Conservation (phyloP, 2,329 filamentous ascomycete genomes). For the Sporothrix mexicana region DNA sequence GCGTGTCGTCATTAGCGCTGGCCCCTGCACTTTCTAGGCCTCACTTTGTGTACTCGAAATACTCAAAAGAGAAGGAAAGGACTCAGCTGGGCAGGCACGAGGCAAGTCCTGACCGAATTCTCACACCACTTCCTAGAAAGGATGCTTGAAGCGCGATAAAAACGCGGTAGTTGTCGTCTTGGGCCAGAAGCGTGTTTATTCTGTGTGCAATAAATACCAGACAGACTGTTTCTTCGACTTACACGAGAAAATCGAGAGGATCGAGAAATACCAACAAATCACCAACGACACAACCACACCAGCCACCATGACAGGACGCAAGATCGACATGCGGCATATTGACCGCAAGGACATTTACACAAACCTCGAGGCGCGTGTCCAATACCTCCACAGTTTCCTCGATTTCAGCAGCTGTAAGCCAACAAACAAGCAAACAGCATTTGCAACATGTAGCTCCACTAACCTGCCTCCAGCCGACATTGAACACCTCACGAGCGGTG, state of each 20-base stretch:
- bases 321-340: conserved; percentile 58
- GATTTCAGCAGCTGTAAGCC: conserved; percentile 72
- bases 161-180: neutral
- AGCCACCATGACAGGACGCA: conserved; percentile 33
- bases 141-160: neutral
- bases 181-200: neutral
- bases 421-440: neutral
- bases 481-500: conserved; percentile 69
- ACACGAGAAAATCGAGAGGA: neutral
- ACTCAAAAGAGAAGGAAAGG: no score
- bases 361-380: conserved; percentile 70
- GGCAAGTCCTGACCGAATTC: neutral
- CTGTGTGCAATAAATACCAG: neutral
- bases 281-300: neutral
- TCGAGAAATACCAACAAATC: neutral
- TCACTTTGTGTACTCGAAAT: neutral
- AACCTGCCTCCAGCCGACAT: conserved; percentile 64
- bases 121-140: conserved; percentile 18
- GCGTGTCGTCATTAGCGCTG: conserved; percentile 20
- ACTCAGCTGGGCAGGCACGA: conserved; percentile 8
- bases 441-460: neutral
- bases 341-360: conserved; percentile 75
- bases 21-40: neutral
- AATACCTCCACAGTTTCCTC: conserved; percentile 76
- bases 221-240: neutral